These are phyloP conservation scores for Torulaspora delbrueckii DNA, from an alignment of 805 yeast genomes.

Conservation along the genomic window DNA sequence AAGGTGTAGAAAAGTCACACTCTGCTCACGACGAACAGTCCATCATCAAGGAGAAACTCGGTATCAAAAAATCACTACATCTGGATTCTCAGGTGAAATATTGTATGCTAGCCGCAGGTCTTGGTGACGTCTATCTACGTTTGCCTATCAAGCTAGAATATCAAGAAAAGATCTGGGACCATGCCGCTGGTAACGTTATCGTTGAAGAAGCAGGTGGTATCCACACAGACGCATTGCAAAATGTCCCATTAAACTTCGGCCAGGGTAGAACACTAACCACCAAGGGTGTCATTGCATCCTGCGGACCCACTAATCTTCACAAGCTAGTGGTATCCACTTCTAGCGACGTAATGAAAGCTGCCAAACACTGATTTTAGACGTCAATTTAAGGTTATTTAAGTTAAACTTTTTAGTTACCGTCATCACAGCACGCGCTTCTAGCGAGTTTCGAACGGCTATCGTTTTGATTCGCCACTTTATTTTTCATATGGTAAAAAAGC, in stretches of 20 bases:
- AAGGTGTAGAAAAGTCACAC: constrained; percentile 94
- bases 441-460: not conserved
- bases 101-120: constrained; percentile 84
- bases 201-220: constrained; percentile 87
- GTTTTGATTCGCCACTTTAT: not conserved
- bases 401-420: too few relatives aligned
- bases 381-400: too few relatives aligned
- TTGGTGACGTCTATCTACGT: constrained; percentile 87
- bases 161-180: constrained; percentile 97
- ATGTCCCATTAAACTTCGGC: constrained; percentile 73
- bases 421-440: too few relatives aligned
- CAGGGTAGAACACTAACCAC: constrained; percentile 73
- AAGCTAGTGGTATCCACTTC: constrained; percentile 25
- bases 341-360: constrained; percentile 19
- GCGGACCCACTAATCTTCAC: constrained; percentile 31
- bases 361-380: constrained; percentile 7
- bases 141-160: constrained; percentile 72
- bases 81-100: constrained; percentile 96
- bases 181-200: constrained; percentile 89
- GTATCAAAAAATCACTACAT: constrained; percentile 64
- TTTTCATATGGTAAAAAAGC: not conserved
- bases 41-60: constrained; percentile 58
- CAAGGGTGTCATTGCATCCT: constrained; percentile 90
- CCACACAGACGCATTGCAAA: constrained; percentile 75
- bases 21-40: constrained; percentile 86